These are phyloP conservation scores for Naematelia encephala DNA, from an alignment of 768 basidiomycete species.

Conservation along the genomic window DNA sequence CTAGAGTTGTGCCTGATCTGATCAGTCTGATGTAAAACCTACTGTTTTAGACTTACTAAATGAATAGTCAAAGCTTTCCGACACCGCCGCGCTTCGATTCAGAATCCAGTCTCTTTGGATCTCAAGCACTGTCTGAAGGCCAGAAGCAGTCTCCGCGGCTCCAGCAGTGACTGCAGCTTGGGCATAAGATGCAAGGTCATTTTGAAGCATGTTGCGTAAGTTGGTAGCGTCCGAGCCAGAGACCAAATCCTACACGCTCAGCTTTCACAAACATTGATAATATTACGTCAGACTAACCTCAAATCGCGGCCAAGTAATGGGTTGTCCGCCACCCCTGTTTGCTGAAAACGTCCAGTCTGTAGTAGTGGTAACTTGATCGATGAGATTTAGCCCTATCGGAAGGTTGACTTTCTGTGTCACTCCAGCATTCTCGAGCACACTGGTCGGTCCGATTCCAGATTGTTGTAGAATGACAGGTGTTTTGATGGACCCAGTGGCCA, in stretches of 20 bases:
- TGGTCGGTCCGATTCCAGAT: slow-evolving; percentile 38
- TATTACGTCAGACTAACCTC: not conserved
- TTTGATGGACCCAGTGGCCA: slow-evolving; percentile 41
- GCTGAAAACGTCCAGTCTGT: slow-evolving; percentile 25
- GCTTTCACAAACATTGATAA: not conserved
- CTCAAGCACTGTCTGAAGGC: slow-evolving; percentile 29
- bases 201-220: slow-evolving; percentile 28
- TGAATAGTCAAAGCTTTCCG: slow-evolving; percentile 37
- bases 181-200: slow-evolving; percentile 37
- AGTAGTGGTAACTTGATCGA: slow-evolving; percentile 43
- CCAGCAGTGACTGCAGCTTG: slow-evolving; percentile 34
- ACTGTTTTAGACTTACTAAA: slow-evolving; percentile 10
- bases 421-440: slow-evolving; percentile 28
- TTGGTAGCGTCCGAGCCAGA: slow-evolving; percentile 23
- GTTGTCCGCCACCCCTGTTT: slow-evolving; percentile 24
- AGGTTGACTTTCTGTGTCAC: slow-evolving; percentile 34
- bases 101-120: slow-evolving; percentile 45
- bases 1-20: slow-evolving; percentile 4
- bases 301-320: slow-evolving; percentile 21
- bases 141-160: slow-evolving; percentile 26
- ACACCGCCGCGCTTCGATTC: slow-evolving; percentile 32
- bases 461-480: slow-evolving; percentile 43
- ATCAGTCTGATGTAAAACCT: not conserved
- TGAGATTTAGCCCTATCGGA: slow-evolving; percentile 41
- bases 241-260: slow-evolving; percentile 22